Conservation (phyloP, 495 filamentous ascomycete genomes). For the Geopyxis carbonaria region DNA sequence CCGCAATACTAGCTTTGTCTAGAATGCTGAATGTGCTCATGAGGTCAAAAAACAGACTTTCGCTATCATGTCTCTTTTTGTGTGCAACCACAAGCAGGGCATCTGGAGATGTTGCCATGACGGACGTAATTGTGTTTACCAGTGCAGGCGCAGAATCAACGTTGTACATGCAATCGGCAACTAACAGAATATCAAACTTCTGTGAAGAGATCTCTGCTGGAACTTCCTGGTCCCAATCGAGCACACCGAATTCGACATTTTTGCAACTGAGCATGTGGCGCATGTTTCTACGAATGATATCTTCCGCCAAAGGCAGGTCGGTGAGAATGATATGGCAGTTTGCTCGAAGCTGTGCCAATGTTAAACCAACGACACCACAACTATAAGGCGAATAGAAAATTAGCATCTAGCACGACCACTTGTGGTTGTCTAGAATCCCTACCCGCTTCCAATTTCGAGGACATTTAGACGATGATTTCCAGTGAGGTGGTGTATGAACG, state of each 20-base stretch:
- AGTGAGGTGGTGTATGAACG: conserved; percentile 5
- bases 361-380: conserved; percentile 70
- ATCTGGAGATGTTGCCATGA: conserved; percentile 35
- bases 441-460: conserved; percentile 65
- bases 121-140: conserved; percentile 45
- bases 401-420: background rate
- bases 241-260: conserved; percentile 35
- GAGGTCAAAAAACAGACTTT: conserved; percentile 61
- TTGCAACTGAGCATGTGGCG: conserved; percentile 24
- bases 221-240: conserved; percentile 57
- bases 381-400: conserved; percentile 2
- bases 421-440: conserved; percentile 1
- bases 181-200: conserved; percentile 53
- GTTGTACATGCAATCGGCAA: conserved; percentile 95
- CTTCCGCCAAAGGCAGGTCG: conserved; percentile 62
- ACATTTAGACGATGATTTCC: conserved; percentile 32
- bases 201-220: conserved; percentile 26
- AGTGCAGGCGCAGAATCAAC: conserved; percentile 59
- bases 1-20: too few species aligned
- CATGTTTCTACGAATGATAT: conserved; percentile 32
- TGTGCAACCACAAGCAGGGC: conserved; percentile 53
- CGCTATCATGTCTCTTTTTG: conserved; percentile 73
- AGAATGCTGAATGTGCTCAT: conserved; percentile 32
- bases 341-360: conserved; percentile 42
- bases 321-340: conserved; percentile 50